Evolutionary conservation across 768 basidiomycete species (phyloP).

Genomic region (Pleurotus pulmonarius): DNA sequence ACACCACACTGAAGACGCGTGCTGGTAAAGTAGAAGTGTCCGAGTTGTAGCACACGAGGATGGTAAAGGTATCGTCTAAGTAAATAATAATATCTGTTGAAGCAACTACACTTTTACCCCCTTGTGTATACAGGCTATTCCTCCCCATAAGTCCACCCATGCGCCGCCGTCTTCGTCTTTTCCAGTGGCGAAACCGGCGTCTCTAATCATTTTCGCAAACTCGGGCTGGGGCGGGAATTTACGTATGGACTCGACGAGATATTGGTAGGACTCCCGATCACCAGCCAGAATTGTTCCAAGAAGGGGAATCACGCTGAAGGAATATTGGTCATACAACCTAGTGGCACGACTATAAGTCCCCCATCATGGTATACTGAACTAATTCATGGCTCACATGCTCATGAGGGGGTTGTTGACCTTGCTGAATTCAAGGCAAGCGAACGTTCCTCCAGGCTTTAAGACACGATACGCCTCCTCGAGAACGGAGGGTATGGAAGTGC

Average conservation of each 20-base stretch:
- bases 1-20: slow-evolving; percentile 1
- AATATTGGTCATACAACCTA: slow-evolving; percentile 93
- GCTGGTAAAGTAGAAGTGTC: background rate
- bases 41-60: no score
- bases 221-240: slow-evolving; percentile 85
- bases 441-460: slow-evolving; percentile 92
- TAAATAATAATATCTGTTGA: no score
- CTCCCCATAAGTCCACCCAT: slow-evolving; percentile 85
- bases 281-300: slow-evolving; percentile 96
- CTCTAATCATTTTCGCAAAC: slow-evolving; percentile 85
- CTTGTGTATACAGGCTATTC: slow-evolving; percentile 81
- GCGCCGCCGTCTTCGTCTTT: slow-evolving; percentile 75
- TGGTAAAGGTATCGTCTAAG: no score
- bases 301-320: slow-evolving; percentile 92
- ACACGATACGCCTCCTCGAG: slow-evolving; percentile 89
- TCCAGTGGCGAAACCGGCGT: slow-evolving; percentile 79
- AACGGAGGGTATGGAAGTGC: slow-evolving; percentile 87
- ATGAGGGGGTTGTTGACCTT: slow-evolving; percentile 86
- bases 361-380: background rate
- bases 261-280: slow-evolving; percentile 94
- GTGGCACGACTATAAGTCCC: slow-evolving; percentile 9
- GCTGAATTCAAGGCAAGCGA: slow-evolving; percentile 96
- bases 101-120: slow-evolving; percentile 67
- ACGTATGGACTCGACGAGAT: slow-evolving; percentile 95
- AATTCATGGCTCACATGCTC: slow-evolving; percentile 58